Base-by-base conservation (phyloP, 2,329 filamentous ascomycete species). In the Exophiala xenobiotica region DNA sequence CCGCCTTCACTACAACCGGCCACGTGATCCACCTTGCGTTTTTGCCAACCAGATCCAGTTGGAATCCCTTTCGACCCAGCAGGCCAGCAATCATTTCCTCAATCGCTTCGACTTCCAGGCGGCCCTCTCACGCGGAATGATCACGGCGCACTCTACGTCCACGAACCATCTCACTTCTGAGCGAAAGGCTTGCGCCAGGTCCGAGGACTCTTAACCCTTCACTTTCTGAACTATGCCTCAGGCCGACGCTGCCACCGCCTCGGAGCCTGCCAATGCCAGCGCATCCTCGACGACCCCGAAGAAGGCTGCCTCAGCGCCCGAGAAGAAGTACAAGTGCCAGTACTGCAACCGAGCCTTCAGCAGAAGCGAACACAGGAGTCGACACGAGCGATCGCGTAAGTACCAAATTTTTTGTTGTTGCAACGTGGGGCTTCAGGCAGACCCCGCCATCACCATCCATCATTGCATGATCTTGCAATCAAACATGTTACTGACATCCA, bases 271-370 rank as follows among this genome's bases (percentile, higher is more conserved):
- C 8, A 62, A 60, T 31, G 58, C 61, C 23, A 57, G 54, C 48
- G 48, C 49, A 27, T 82, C 89, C 67, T 81, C 85, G 67, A 80
- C 87, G 68, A 81, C 82, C 64, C 80, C 86, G 66, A 84, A 88
- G 73, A 95, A 95, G 75, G 74, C 86, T 61, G 78, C 86, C 56
- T 75, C 85, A 64, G 86, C 83, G 64, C 90, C 91, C 50, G 93
- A 97, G 78, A 92, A 95, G 79, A 96, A 96, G 75, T 99, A 99
- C 83, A 96, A 97, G 73, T 99, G 93, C 77, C 90, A 96, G 78
- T 97, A 96, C 74, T 97, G 93, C 78, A 91, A 91, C 75, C 83
- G 93, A 72, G 93, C 93, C 59, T 99, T 99, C 72, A 96, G 91
- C 76, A 82, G 93, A 71, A 96, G 90, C 72, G 93, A 99, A 74